Base-by-base conservation (phyloP, 768 basidiomycete species). In the Collybia nuda region DNA sequence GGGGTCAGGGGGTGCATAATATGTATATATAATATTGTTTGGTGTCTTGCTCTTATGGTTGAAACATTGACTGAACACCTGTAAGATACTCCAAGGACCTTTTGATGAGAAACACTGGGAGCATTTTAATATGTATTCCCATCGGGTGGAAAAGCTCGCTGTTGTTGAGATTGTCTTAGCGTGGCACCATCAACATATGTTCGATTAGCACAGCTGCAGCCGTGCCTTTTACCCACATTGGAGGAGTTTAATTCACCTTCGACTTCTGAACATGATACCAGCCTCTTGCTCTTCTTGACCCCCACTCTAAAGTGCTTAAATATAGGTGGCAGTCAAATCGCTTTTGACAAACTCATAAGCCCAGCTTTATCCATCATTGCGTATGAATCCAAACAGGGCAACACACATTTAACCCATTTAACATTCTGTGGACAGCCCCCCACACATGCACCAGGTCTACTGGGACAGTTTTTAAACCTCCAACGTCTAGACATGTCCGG, bases 61-160 rank as follows among this genome's bases (percentile, higher is more conserved):
- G n/a, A n/a, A n/a, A n/a, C n/a, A n/a, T n/a, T 6, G 15, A 19
- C 17, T 26, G 38, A 39, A 22, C 5, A 3, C n/a, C 17, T 18
- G n/a, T n/a, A n/a, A 53, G 52, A 47, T 49, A 0, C 22, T 53
- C 19, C 37, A 37, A 14, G 52, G 52, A 14, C 21, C 38, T 11
- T 44, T 46, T 17, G 36, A 38, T 14, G 26, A 17, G 3, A 12
- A 23, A 2, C 37, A 53, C 36, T 53, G 42, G 52, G 26, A 44
- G 17, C 24, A 43, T n/a, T 47, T 47, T 39, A 36, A 47, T 39
- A 12, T 22, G 26, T 39, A 47, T 24, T 32, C 46, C 12, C 19
- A 19, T 21, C 24, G 21, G 11, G 36, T 47, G 12, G 39, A 47
- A 36, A 24, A 47, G 37, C 38, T 47, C 24, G 39, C 36, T 9